Evolutionary conservation across 2,329 filamentous ascomycete species (phyloP).

Genomic region (Claviceps paspali): DNA sequence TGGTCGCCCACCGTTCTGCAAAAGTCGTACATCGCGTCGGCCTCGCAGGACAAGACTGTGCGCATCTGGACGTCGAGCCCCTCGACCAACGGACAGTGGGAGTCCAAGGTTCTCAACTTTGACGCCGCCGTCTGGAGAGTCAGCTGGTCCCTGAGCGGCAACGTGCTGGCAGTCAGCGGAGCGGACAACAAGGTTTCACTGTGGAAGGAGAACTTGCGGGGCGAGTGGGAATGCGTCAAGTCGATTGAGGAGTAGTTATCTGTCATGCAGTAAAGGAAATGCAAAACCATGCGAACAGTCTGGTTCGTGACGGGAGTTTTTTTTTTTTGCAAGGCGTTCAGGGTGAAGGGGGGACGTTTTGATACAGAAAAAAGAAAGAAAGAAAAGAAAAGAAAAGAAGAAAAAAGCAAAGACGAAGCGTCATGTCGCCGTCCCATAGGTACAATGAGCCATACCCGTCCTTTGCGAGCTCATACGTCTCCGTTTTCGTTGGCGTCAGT

Average conservation of each 20-base stretch:
- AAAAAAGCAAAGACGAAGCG: no score
- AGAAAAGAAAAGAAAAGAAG: conserved; percentile 1
- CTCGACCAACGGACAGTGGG: conserved; percentile 56
- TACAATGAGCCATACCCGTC: no score
- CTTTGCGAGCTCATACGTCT: no score
- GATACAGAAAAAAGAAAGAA: conserved; percentile 6
- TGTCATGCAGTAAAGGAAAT: no score
- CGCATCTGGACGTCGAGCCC: conserved; percentile 82
- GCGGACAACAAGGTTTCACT: conserved; percentile 93
- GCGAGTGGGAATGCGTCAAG: conserved; percentile 95
- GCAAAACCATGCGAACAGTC: no score
- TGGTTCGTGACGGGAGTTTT: no score
- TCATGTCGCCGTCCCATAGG: no score
- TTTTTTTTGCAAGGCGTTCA: conserved; percentile 26
- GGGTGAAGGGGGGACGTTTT: no score
- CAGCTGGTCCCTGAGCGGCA: conserved; percentile 94
- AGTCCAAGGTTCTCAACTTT: conserved; percentile 71
- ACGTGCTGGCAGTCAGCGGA: conserved; percentile 84
- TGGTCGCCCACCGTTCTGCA: conserved; percentile 93
- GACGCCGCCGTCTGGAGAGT: conserved; percentile 88
- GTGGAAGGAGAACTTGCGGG: conserved; percentile 96
- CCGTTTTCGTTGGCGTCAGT: no score
- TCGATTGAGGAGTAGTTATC: conserved; percentile 77
- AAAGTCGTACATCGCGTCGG: conserved; percentile 92
- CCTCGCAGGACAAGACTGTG: conserved; percentile 92